phyloP scores from a whole-genome alignment of 306 rosid genomes.

The Trifolium pratense region DNA sequence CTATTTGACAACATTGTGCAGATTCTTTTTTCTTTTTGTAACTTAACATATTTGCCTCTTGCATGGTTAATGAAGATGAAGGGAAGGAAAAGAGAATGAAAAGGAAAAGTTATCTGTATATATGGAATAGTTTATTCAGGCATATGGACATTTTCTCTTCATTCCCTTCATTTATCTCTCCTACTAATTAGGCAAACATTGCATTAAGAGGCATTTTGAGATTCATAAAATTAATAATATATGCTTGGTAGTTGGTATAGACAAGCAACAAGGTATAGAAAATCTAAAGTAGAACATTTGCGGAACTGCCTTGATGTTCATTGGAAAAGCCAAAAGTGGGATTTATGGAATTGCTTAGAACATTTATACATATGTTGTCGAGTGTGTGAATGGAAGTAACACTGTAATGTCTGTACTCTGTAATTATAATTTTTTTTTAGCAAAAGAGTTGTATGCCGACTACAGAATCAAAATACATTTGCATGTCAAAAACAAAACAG shows the following conservation, averaged over 20 bases:
- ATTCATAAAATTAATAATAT: background rate
- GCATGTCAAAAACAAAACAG: conserved; percentile 8
- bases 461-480: background rate
- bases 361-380: background rate
- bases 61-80: background rate
- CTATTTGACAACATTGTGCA: background rate
- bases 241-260: background rate
- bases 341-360: background rate
- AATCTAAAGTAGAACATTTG: background rate
- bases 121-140: conserved; percentile 18
- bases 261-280: too few relatives aligned
- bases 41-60: background rate
- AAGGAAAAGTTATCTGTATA: background rate
- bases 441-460: background rate
- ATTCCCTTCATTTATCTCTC: too few relatives aligned
- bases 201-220: background rate
- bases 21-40: conserved; percentile 5
- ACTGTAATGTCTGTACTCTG: too few relatives aligned
- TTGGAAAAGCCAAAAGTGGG: background rate
- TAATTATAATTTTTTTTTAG: background rate
- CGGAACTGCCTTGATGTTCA: background rate
- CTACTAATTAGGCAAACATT: background rate
- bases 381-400: background rate
- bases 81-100: conserved; percentile 1
- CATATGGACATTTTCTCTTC: background rate